Percentiles rank a stretch among this genome's conserved stretches.
These are phyloP conservation scores for Ophiostoma sp. DNA, from an alignment of 2,329 filamentous ascomycete species.

Conservation along the genomic window DNA sequence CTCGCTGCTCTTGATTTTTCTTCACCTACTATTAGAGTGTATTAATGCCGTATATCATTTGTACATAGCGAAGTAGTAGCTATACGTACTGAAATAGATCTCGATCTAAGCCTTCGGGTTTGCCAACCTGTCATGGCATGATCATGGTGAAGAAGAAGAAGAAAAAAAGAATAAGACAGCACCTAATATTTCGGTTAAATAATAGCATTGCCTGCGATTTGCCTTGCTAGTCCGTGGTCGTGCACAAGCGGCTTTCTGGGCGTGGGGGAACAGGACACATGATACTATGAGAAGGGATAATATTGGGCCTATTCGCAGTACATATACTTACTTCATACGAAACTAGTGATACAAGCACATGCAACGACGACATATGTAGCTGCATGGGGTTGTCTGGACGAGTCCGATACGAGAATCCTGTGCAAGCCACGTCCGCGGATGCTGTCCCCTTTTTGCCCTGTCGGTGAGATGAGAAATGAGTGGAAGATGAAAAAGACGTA, in stretches of 20 bases:
- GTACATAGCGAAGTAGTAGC: too few relatives aligned
- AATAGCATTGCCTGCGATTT: constrained; percentile 20
- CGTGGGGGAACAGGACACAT: constrained; percentile 19
- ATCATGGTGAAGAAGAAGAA: neutral
- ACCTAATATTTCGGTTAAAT: constrained; percentile 12
- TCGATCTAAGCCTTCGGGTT: neutral
- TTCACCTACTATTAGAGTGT: too few relatives aligned
- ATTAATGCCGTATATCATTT: too few relatives aligned
- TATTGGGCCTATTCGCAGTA: constrained; percentile 6
- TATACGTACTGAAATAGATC: neutral
- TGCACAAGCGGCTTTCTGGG: constrained; percentile 20
- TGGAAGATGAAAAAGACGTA: neutral
- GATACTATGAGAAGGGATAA: constrained; percentile 4
- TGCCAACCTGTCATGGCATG: neutral
- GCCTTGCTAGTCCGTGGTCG: constrained; percentile 14
- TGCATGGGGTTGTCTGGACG: neutral
- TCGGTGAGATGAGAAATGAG: neutral
- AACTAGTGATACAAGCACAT: neutral
- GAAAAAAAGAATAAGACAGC: too few relatives aligned
- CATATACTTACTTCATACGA: too few relatives aligned
- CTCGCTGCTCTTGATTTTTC: too few relatives aligned
- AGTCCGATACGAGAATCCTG: constrained; percentile 8
- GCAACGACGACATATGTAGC: neutral
- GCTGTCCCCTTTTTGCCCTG: neutral
- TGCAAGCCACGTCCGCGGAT: neutral